These are phyloP conservation scores for Pichia sp. DNA, from an alignment of 1,139 yeast genomes.

Conservation along the genomic window DNA sequence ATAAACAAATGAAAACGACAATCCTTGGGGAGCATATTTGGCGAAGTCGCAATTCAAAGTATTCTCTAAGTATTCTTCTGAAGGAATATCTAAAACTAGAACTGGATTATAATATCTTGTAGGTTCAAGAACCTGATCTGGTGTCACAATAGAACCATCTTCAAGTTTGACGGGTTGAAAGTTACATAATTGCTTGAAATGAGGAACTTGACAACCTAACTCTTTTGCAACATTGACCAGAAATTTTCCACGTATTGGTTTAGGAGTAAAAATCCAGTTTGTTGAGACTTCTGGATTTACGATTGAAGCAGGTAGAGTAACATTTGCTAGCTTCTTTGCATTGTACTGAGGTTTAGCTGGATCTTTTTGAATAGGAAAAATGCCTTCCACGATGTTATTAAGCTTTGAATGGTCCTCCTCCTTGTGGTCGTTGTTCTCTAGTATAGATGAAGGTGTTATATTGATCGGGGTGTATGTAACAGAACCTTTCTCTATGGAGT, in stretches of 20 bases:
- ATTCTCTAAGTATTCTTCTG: constrained; percentile 39
- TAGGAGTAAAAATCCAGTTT: constrained; percentile 58
- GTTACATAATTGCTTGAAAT: constrained; percentile 50
- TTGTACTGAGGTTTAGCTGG: constrained; percentile 10
- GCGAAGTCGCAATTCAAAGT: constrained; percentile 33
- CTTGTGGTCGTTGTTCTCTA: constrained; percentile 5
- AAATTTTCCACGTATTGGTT: constrained; percentile 74
- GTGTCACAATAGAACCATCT: constrained; percentile 50
- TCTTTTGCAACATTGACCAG: constrained; percentile 55
- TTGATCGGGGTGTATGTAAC: constrained; percentile 48
- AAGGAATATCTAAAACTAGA: constrained; percentile 71
- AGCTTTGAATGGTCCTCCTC: constrained; percentile 9
- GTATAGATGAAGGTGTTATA: constrained; percentile 20
- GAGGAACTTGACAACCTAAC: constrained; percentile 61
- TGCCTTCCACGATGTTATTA: constrained; percentile 11
- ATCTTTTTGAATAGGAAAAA: constrained; percentile 20
- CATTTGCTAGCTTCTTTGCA: constrained; percentile 16
- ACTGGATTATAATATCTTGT: constrained; percentile 52
- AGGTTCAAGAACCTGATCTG: constrained; percentile 69
- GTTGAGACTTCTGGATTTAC: constrained; percentile 30
- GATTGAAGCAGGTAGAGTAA: constrained; percentile 21
- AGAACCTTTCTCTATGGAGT: constrained; percentile 42
- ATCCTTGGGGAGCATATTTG: constrained; percentile 12
- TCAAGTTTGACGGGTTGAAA: constrained; percentile 54
- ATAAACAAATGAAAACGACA: constrained; percentile 43